Evolutionary conservation across 1,284 basidiomycete species (phyloP).

Genomic region (Cutaneotrichosporon daszewskae): DNA sequence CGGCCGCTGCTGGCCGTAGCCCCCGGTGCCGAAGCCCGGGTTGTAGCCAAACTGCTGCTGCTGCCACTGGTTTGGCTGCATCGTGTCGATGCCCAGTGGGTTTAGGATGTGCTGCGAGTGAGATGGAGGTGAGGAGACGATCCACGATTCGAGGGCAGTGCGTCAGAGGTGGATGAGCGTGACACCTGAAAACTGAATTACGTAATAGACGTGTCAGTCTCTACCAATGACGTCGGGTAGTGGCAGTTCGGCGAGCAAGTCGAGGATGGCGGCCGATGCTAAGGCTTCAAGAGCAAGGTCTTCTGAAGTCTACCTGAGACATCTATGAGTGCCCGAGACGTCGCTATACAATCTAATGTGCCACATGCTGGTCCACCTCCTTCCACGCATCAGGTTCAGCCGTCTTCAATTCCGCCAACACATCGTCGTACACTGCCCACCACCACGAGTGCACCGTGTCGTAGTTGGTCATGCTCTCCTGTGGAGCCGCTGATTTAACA

Average conservation of each 20-base stretch:
- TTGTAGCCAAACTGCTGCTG: constrained; percentile 27
- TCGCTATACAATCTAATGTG: too few relatives aligned
- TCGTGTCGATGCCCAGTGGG: constrained; percentile 12
- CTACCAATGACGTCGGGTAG: too few relatives aligned
- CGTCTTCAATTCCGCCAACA: constrained; percentile 34
- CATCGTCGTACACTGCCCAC: constrained; percentile 45
- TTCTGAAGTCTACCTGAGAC: too few relatives aligned
- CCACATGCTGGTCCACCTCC: constrained; percentile 32
- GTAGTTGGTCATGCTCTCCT: constrained; percentile 32
- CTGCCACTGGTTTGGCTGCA: constrained; percentile 31
- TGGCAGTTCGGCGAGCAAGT: too few relatives aligned
- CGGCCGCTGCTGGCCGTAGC: constrained; percentile 27
- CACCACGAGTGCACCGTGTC: constrained; percentile 45
- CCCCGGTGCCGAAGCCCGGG: constrained; percentile 30
- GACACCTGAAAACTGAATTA: too few relatives aligned
- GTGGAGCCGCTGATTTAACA: constrained; percentile 22
- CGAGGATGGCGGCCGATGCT: too few relatives aligned
- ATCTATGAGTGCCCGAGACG: too few relatives aligned
- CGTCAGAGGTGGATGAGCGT: too few relatives aligned
- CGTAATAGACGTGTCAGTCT: too few relatives aligned
- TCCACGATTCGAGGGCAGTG: too few relatives aligned
- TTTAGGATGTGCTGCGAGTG: background rate
- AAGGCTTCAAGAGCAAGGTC: too few relatives aligned
- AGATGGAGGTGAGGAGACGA: background rate
- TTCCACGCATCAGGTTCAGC: constrained; percentile 29